Conservation (phyloP, 2,329 filamentous ascomycete genomes). For the Fusarium sp. region DNA sequence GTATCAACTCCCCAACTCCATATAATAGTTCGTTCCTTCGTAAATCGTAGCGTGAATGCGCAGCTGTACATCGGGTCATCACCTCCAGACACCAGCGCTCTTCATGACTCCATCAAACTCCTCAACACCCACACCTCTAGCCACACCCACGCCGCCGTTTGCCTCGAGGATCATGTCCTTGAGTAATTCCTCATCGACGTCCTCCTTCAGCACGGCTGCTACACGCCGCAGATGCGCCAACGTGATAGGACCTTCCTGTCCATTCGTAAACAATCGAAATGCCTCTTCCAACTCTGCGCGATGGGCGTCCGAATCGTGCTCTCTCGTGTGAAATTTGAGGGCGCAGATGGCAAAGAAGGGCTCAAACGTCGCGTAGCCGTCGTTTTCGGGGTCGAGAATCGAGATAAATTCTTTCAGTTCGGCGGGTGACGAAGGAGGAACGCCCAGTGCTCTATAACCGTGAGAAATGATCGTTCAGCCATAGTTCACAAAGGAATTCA, state of each 20-base stretch:
- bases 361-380: slow-evolving; percentile 83
- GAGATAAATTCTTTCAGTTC: slow-evolving; percentile 84
- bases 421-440: slow-evolving; percentile 72
- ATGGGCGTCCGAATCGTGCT: slow-evolving; percentile 68
- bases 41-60: slow-evolving; percentile 29
- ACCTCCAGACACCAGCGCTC: slow-evolving; percentile 85
- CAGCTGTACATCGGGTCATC: slow-evolving; percentile 51
- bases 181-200: slow-evolving; percentile 85
- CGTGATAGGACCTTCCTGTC: slow-evolving; percentile 75
- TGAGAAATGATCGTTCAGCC: slow-evolving; percentile 10
- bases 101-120: slow-evolving; percentile 92
- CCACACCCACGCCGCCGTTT: slow-evolving; percentile 82
- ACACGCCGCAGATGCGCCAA: slow-evolving; percentile 83
- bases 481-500: background rate
- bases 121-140: slow-evolving; percentile 78
- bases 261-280: slow-evolving; percentile 82
- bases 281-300: slow-evolving; percentile 83
- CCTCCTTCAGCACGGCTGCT: slow-evolving; percentile 86
- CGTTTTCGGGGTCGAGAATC: slow-evolving; percentile 85
- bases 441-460: slow-evolving; percentile 79
- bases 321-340: slow-evolving; percentile 80
- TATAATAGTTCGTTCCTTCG: slow-evolving; percentile 35
- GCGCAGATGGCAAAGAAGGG: slow-evolving; percentile 91
- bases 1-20: slow-evolving; percentile 21
- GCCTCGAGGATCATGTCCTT: slow-evolving; percentile 97